Base-by-base conservation (phyloP, 257 asterid genomes). In the Nicotiana attenuata region DNA sequence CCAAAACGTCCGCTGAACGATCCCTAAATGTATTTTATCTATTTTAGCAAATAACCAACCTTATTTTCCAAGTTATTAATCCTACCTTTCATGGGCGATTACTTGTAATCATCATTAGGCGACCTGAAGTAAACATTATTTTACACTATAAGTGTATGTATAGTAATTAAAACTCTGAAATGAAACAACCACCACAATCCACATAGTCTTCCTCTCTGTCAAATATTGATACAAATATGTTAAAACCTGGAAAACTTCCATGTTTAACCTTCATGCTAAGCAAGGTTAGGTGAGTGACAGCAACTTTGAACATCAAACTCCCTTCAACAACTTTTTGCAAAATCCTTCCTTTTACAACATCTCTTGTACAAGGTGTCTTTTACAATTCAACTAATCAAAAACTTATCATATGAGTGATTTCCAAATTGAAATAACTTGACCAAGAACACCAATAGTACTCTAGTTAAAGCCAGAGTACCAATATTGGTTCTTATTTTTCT, bases 261-360 rank as follows among this genome's bases (percentile, higher is more conserved):
- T 29, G 56, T 84, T 65, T 84, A 87, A 77, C 93, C 97, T 86
- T 24, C 77, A 81, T 87, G 83, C 85, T 86, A 93, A 92, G 98
- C 98, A 91, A 93, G 93, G 83, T 91, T 93, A 89, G 98, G 97
- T 93, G 89, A 83, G 22, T 80, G 97, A 91, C 57, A 93, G 91
- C 92, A 84, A 90, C 96, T 88, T 84, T 69, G 50, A 80, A 84
- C 60, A 45, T 52, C 56, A 85, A 83, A 86, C 89, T 86, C 85
- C 91, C 89, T 55, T 86, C 88, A 87, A 71, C 78, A 45, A 71
- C 60, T 20, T 61, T 41, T 65, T 65, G 38, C 68, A 78, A 13
- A 65, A 20, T 61, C 68, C 7, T 57, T 77, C 65, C 66, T 77
- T 59, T 57, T 77, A 84, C 92, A 85, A 82, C 89, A 67, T 84